These are phyloP conservation scores for Auricularia auricula-judae DNA, from an alignment of 768 basidiomycete species.

Conservation along the genomic window DNA sequence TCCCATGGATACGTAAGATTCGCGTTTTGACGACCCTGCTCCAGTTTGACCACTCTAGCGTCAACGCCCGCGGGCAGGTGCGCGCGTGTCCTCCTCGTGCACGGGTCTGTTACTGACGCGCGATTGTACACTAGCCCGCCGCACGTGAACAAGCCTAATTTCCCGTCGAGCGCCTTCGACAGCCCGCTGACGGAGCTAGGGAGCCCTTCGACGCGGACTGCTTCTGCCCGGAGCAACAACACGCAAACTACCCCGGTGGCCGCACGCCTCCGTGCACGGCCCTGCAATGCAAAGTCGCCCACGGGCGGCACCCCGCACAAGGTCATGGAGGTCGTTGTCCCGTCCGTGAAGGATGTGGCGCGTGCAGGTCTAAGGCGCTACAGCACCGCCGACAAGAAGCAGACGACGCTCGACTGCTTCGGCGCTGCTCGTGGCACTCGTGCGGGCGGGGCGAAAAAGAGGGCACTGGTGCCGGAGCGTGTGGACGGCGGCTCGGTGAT, in stretches of 20 bases:
- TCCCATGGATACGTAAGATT: background rate
- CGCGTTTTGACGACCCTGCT: background rate
- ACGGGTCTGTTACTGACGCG: too few species aligned
- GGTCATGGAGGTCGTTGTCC: background rate
- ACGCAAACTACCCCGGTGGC: background rate
- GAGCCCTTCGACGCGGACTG: background rate
- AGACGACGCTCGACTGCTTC: background rate
- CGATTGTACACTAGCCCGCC: too few species aligned
- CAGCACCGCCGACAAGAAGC: background rate
- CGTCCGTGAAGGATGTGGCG: background rate
- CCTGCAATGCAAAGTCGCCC: background rate
- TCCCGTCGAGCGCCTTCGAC: background rate
- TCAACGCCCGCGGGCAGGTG: too few species aligned
- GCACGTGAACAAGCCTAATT: too few species aligned
- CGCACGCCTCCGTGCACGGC: background rate
- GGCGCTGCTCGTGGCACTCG: background rate
- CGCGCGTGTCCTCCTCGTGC: too few species aligned
- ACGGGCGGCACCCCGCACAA: background rate
- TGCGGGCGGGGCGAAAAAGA: background rate
- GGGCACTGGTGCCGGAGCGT: background rate
- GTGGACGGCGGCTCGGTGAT: slow-evolving; percentile 2
- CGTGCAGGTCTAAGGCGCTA: background rate
- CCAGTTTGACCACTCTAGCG: too few species aligned
- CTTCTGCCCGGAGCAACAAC: background rate
- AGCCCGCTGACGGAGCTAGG: background rate